Evolutionary conservation across 202 grass and related monocot species (phyloP), one percentile per base, ranked within the genome.

Genomic region (Zoysia matrella): DNA sequence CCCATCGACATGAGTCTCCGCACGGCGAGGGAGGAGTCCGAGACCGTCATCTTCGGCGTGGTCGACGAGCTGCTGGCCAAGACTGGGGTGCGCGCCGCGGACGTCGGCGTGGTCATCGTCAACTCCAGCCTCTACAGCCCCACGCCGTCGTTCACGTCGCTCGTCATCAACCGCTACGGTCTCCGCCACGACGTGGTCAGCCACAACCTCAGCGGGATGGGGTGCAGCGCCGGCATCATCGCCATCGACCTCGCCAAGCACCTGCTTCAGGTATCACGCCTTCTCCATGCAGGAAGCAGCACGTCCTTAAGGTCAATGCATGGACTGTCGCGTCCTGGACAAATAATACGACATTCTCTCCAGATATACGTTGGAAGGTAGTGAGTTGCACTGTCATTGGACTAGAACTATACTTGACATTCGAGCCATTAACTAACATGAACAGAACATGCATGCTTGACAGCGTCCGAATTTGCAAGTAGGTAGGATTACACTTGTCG

Each of bases 41-140:
- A 97, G 82, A 46, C 84, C 67, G 89, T 90, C 42, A 43, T 97
- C 4, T 94, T 94, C 81, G 90, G 92, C 30, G 83, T 55, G 5
- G 90, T 92, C 18, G 86, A 90, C 67, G 90, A 81, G 40, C 52
- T 97, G 14, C 80, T 97, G 0, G 62, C 80, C 43, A 73, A 71
- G 75, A 89, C 94, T 4, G 81, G 75, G 41, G 80, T 88, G 16
- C 68, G 45, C 0, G 66, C 92, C 0, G 11, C 13, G 22, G 92
- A 97, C 42, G 49, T 97, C 60, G 83, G 86, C 3, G 36, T 97
- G 4, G 63, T 94, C 48, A 84, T 94, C 60, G 89, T 87, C 58
- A 97, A 97, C 85, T 97, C 89, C 74, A 97, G 94, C 89, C 83
- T 88, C 8, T 92, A 52, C 81, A 92, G 78, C 85, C 94, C 94